These are phyloP conservation scores for Iris pallida DNA, from an alignment of 116 monocot genomes.

Conservation along the genomic window DNA sequence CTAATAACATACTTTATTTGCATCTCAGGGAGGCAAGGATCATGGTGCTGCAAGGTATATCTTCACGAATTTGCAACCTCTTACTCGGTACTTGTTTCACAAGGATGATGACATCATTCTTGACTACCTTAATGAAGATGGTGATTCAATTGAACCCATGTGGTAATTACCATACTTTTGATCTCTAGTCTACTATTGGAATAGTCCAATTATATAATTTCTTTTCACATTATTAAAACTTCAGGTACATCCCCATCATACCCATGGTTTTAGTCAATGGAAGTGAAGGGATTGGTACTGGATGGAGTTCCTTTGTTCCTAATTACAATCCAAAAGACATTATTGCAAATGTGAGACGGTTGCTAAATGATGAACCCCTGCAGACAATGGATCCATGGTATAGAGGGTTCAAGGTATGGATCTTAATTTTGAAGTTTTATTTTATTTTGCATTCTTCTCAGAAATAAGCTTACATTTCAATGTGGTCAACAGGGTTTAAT, in stretches of 20 bases:
- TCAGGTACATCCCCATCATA: conserved; percentile 87
- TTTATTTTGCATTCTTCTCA: neutral
- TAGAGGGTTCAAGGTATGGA: conserved; percentile 73
- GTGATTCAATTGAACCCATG: conserved; percentile 73
- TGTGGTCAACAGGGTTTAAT: conserved; percentile 51
- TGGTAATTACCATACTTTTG: conserved; percentile 46
- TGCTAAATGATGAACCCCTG: conserved; percentile 62
- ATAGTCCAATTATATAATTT: neutral
- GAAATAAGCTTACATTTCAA: too few relatives aligned
- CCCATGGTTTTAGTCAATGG: conserved; percentile 90
- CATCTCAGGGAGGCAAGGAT: conserved; percentile 85
- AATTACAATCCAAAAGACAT: conserved; percentile 94
- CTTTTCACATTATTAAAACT: neutral
- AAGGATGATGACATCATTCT: conserved; percentile 90
- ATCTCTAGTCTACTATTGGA: neutral
- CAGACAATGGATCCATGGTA: conserved; percentile 93
- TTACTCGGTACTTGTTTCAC: conserved; percentile 77
- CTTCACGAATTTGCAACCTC: conserved; percentile 55
- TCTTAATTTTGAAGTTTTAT: neutral
- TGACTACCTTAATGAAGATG: conserved; percentile 81
- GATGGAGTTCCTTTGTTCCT: conserved; percentile 93
- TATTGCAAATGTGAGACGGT: conserved; percentile 59
- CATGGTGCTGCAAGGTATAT: conserved; percentile 79
- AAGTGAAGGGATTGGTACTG: conserved; percentile 94
- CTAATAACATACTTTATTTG: neutral